Percentiles rank a stretch among this genome's conserved stretches.
phyloP scores from a whole-genome alignment of 805 yeast genomes.

The Lachancea sp. region DNA sequence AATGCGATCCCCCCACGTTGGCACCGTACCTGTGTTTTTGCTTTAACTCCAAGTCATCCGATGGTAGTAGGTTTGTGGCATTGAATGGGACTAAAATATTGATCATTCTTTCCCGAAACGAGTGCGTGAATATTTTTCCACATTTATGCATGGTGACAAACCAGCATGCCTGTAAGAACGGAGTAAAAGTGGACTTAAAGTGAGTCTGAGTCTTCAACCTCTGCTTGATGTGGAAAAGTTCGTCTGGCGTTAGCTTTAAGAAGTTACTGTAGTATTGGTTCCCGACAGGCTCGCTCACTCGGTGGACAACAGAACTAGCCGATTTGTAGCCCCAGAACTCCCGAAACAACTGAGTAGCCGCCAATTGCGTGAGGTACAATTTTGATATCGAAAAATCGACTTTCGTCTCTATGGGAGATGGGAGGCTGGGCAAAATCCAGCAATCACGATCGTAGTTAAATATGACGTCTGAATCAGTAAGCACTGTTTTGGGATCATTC shows the following conservation, averaged over 20 bases:
- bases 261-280: slow-evolving; percentile 13
- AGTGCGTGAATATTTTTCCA: slow-evolving; percentile 16
- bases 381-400: slow-evolving; percentile 18
- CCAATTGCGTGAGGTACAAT: slow-evolving; percentile 12
- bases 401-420: slow-evolving; percentile 21
- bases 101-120: slow-evolving; percentile 17
- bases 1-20: slow-evolving; percentile 25
- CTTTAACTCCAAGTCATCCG: slow-evolving; percentile 9
- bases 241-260: slow-evolving; percentile 12
- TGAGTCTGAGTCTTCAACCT: slow-evolving; percentile 11
- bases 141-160: slow-evolving; percentile 16
- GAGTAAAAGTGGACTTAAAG: slow-evolving; percentile 21
- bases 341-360: slow-evolving; percentile 12
- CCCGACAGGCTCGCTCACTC: slow-evolving; percentile 2
- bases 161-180: slow-evolving; percentile 23
- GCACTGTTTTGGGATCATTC: slow-evolving; percentile 1
- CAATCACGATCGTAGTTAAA: slow-evolving; percentile 17
- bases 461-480: neutral
- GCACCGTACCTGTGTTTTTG: slow-evolving; percentile 21
- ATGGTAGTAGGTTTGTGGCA: slow-evolving; percentile 17
- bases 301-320: slow-evolving; percentile 8
- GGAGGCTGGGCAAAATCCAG: slow-evolving; percentile 12
- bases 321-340: slow-evolving; percentile 15
- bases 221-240: slow-evolving; percentile 12
- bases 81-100: slow-evolving; percentile 19